These are phyloP conservation scores for Xerocomus nothofagi DNA, from an alignment of 1,284 basidiomycete species.

Conservation along the genomic window DNA sequence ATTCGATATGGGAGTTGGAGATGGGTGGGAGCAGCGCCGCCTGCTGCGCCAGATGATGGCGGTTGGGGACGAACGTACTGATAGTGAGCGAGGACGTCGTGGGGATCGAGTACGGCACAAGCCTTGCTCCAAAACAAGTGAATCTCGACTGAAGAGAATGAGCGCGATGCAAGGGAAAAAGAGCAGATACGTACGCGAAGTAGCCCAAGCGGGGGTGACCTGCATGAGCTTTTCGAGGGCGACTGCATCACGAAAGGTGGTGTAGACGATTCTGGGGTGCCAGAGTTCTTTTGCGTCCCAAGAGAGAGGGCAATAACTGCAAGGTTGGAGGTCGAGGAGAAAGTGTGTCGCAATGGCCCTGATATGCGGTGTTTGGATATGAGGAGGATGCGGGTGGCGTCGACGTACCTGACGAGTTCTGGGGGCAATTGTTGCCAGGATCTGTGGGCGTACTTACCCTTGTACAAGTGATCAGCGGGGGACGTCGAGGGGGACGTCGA, in stretches of 20 bases:
- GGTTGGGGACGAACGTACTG: slow-evolving; percentile 33
- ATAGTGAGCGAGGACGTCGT: slow-evolving; percentile 40
- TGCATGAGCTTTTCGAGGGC: slow-evolving; percentile 65
- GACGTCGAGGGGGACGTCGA: slow-evolving; percentile 25
- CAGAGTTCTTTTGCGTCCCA: slow-evolving; percentile 60
- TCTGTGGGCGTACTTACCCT: slow-evolving; percentile 64
- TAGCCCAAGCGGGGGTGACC: slow-evolving; percentile 41
- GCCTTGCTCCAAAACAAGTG: slow-evolving; percentile 53
- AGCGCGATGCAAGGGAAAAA: slow-evolving; percentile 9
- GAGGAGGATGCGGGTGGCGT: slow-evolving; percentile 23
- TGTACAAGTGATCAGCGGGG: slow-evolving; percentile 45
- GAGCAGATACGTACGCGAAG: slow-evolving; percentile 42
- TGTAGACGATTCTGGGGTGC: slow-evolving; percentile 59
- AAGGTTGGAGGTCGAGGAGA: slow-evolving; percentile 48
- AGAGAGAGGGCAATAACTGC: slow-evolving; percentile 49
- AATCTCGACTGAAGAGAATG: slow-evolving; percentile 39
- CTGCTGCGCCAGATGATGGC: slow-evolving; percentile 19
- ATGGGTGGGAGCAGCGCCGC: slow-evolving; percentile 23
- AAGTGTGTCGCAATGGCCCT: slow-evolving; percentile 65
- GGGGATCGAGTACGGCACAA: slow-evolving; percentile 44
- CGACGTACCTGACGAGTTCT: slow-evolving; percentile 64
- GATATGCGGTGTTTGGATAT: slow-evolving; percentile 14
- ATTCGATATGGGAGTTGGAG: slow-evolving; percentile 32
- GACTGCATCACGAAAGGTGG: slow-evolving; percentile 50
- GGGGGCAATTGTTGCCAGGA: slow-evolving; percentile 70